Percentiles rank a stretch among this genome's conserved stretches.
Conservation (phyloP, 2,329 filamentous ascomycete species). For the Fusarium fujikuroi region DNA sequence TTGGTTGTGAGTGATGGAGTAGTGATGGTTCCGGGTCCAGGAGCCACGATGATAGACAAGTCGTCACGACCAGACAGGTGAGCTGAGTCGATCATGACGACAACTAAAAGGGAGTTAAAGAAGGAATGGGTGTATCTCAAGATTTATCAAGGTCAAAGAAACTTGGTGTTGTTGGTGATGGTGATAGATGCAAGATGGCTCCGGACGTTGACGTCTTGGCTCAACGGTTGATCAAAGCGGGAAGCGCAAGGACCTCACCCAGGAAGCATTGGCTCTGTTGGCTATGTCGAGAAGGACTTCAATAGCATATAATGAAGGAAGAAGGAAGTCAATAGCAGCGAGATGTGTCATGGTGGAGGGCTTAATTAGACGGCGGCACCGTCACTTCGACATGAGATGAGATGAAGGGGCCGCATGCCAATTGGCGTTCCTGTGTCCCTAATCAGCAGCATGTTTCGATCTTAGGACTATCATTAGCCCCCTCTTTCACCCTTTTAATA, state of each 20-base stretch:
- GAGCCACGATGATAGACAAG: conserved; percentile 36
- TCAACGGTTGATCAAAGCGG: conserved; percentile 30
- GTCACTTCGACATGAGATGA: conserved; percentile 14
- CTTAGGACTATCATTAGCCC: neutral
- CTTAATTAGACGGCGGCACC: conserved; percentile 21
- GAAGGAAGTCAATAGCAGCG: conserved; percentile 10
- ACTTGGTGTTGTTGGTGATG: conserved; percentile 12
- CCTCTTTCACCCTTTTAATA: neutral
- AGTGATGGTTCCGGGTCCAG: conserved; percentile 41
- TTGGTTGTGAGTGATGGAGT: conserved; percentile 55
- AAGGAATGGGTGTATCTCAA: neutral
- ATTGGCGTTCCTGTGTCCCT: conserved; percentile 13
- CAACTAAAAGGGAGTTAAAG: neutral
- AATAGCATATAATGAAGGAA: neutral
- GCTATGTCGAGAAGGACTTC: conserved; percentile 18
- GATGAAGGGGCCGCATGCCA: conserved; percentile 5
- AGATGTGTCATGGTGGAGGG: neutral
- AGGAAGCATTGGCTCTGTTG: conserved; percentile 1
- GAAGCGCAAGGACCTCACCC: conserved; percentile 29
- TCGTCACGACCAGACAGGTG: conserved; percentile 35
- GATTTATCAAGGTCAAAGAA: conserved; percentile 13
- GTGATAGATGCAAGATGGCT: conserved; percentile 9
- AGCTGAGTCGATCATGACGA: conserved; percentile 29
- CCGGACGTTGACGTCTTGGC: conserved; percentile 24
- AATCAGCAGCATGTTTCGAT: conserved; percentile 20